Conservation (phyloP, 2,329 filamentous ascomycete species). For the Penicillium sp. region DNA sequence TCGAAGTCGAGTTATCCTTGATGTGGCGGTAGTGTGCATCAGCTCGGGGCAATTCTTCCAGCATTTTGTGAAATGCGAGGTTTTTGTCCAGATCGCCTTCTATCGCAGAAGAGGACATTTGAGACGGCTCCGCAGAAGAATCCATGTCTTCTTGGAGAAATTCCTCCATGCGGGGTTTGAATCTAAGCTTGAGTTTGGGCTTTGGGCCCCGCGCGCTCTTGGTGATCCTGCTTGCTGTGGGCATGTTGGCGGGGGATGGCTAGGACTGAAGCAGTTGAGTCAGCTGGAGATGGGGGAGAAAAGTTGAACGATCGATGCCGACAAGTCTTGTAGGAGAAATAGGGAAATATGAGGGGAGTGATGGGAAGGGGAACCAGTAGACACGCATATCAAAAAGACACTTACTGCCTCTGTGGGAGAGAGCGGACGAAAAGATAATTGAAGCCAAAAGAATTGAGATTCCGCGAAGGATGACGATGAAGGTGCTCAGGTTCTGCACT, state of each 20-base stretch:
- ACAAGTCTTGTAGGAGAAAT: no score
- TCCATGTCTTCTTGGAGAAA: background rate
- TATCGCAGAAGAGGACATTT: background rate
- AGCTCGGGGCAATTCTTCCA: background rate
- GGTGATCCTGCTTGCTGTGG: background rate
- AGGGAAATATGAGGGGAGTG: background rate
- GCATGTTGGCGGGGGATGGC: background rate
- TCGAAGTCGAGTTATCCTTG: background rate
- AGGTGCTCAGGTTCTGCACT: background rate
- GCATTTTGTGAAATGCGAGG: background rate
- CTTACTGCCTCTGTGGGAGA: background rate
- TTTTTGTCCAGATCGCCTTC: background rate
- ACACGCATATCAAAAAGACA: background rate
- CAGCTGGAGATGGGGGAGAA: background rate
- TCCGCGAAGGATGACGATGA: background rate
- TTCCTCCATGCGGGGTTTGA: background rate
- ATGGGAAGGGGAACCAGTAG: background rate
- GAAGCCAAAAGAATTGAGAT: background rate
- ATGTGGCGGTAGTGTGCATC: background rate
- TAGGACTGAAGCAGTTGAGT: background rate
- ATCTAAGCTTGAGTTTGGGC: background rate
- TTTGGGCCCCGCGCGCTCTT: background rate
- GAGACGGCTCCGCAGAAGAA: background rate
- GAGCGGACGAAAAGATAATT: background rate
- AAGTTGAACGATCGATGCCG: no score